These are phyloP conservation scores for Eutrema salsugineum DNA, from an alignment of 441 rosid species.

Conservation along the genomic window DNA sequence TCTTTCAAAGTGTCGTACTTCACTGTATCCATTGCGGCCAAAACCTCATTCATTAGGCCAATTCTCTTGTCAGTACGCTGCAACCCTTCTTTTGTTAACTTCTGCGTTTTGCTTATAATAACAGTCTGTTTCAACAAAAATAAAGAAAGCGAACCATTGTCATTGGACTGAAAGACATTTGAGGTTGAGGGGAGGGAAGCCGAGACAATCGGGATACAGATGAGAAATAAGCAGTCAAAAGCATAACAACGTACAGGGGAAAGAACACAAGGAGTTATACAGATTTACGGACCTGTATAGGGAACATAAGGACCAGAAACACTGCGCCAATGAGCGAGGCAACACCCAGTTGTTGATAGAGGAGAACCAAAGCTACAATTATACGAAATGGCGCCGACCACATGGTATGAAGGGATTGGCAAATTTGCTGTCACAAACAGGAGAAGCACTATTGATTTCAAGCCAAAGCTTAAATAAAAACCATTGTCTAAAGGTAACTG, in stretches of 20 bases:
- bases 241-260: neutral
- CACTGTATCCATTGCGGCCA: constrained; percentile 99
- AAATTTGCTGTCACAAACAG: constrained; percentile 30
- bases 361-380: constrained; percentile 70
- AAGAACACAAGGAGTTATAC: constrained; percentile 4
- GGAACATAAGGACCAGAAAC: constrained; percentile 84
- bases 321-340: constrained; percentile 65
- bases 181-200: neutral
- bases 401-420: constrained; percentile 88
- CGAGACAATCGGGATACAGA: constrained; percentile 1
- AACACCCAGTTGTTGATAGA: constrained; percentile 56
- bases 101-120: constrained; percentile 91
- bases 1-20: constrained; percentile 56
- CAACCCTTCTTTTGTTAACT: constrained; percentile 94
- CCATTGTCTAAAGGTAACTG: neutral
- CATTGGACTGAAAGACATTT: neutral
- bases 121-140: constrained; percentile 58
- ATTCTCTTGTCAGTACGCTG: constrained; percentile 98
- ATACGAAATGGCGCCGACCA: constrained; percentile 99
- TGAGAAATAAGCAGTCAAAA: constrained; percentile 2
- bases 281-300: constrained; percentile 64
- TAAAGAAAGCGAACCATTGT: neutral
- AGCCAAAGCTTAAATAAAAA: neutral
- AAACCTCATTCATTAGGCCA: constrained; percentile 97
- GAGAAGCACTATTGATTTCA: neutral